Conservation (phyloP, 2,329 filamentous ascomycete genomes). For the Colletotrichum kahawae region DNA sequence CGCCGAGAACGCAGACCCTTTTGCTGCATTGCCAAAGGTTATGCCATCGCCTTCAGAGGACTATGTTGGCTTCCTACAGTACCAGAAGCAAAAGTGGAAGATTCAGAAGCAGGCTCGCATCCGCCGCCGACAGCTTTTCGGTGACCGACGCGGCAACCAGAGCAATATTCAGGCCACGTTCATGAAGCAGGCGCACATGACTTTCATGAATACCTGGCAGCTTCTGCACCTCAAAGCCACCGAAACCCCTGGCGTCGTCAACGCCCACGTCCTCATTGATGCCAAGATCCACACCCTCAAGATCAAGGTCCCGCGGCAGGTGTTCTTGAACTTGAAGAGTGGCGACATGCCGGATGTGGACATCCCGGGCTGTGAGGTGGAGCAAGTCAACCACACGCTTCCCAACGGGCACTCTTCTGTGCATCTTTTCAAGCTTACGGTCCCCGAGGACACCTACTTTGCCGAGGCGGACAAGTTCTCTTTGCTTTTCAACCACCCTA, state of each 20-base stretch:
- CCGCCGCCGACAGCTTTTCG: conserved; percentile 88
- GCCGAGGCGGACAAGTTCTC: conserved; percentile 83
- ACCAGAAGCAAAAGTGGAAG: conserved; percentile 99
- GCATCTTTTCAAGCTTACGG: conserved; percentile 91
- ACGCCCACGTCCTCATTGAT: conserved; percentile 90
- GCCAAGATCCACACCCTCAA: conserved; percentile 88
- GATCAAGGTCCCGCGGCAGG: conserved; percentile 83
- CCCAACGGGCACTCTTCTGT: conserved; percentile 95
- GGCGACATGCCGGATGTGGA: conserved; percentile 88
- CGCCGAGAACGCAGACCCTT: conserved; percentile 74
- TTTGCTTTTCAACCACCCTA: conserved; percentile 85
- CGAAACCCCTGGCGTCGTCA: conserved; percentile 84
- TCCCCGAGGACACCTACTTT: conserved; percentile 87
- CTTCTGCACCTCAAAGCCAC: conserved; percentile 85
- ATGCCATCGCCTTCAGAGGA: conserved; percentile 88
- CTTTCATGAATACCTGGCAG: conserved; percentile 95
- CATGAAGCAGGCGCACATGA: conserved; percentile 87
- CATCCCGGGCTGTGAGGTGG: conserved; percentile 82
- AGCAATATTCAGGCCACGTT: conserved; percentile 74
- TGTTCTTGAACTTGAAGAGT: conserved; percentile 91
- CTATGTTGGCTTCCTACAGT: conserved; percentile 86
- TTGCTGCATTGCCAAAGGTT: conserved; percentile 77
- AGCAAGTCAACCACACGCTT: conserved; percentile 91
- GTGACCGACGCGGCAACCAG: conserved; percentile 76
- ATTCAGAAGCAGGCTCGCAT: conserved; percentile 90